Evolutionary conservation across 225 moss, liverwort and hornwort genomes (phyloP), one percentile per base, ranked within the genome.

Genomic region (Polytrichum commune): DNA sequence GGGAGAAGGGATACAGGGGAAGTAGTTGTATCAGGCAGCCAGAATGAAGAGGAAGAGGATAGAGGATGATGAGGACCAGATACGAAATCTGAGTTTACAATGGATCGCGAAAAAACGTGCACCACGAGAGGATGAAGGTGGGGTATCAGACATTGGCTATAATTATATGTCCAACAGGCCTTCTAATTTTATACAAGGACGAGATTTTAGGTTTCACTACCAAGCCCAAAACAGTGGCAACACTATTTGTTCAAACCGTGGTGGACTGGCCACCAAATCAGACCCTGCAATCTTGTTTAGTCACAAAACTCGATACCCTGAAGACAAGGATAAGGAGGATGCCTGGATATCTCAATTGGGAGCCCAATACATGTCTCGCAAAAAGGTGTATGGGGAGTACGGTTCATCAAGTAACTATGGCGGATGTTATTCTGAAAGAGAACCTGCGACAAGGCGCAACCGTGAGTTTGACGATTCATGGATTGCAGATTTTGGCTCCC

Each of bases 331-430:
- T n/a, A 5, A 46, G 18, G 29, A 60, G 61, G 80, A 73, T 19
- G 81, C 84, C 66, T 87, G 84, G 84, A 81, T 87, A 53, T 84
- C 87, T 3, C 78, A 84, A 62, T 32, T 87, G 19, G 87, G 84
- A 7, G 74, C 84, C 64, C 72, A 72, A 27, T 87, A 79, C 72
- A 81, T 87, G 84, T 75, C 74, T 3, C 74, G 81, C 56, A 87
- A 84, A 76, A 81, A 81, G 74, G 53, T 76, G 0, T 62, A 77
- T 28, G 74, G 60, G 55, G 71, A 71, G 19, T 60, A 78, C 4
- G 69, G 79, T 56, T 72, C 79, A 22, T 54, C 75, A 19, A 56
- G 29, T 28, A 32, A 71, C 53, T 83, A 63, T 56, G 80, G 78
- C 35, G 74, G 78, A 13, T 61, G 67, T 16, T 86, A 78, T 73